Base-by-base conservation (phyloP, 371 early-diverging fungal genomes). In the Mucor racemosus region DNA sequence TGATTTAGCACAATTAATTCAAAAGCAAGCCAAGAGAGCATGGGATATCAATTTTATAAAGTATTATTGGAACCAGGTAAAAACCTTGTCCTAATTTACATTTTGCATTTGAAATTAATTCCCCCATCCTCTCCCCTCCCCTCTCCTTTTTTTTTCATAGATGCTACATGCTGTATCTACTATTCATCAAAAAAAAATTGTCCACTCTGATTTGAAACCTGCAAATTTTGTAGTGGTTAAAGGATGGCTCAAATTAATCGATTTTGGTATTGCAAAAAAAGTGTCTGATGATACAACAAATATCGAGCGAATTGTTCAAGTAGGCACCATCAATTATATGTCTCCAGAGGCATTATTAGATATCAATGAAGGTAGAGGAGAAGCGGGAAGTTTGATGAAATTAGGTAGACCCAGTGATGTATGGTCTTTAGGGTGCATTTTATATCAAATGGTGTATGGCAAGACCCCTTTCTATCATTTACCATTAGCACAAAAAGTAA, bases 251-350 rank as follows among this genome's bases (percentile, higher is more conserved):
- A 98, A 98, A 67, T 75, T 98, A 60, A 99, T 99, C 65, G 99
- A 99, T 75, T 99, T 99, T 87, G 99, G 99, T n/a, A 99, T 99
- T 61, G 96, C 99, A 6, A 98, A 95, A 64, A 80, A 88, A 0
- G 95, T 99, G 26, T 85, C 91, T 3, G 95, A 94, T 76, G 97
- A 98, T 72, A 99, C 99, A 0, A 98, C 99, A 15, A 96, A 95
- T 65, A 92, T 99, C 55, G 89, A 95, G 38, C 81, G 95, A 5
- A 96, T 97, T 54, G 84, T 85, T 46, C 97, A 96, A 74, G 89
- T 92, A 11, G 99, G 99, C 1, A 99, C 99, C 0, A 76, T 96
- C 15, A 97, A 97, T 71, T 99, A 99, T 77, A 98, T 99, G 96
- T 87, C 99, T 0, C 99, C 99, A 0, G 99, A 99, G 79, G 90